Evolutionary conservation across 768 basidiomycete species (phyloP), one percentile per base, ranked within the genome.

Genomic region (Psilocybe azurescens): DNA sequence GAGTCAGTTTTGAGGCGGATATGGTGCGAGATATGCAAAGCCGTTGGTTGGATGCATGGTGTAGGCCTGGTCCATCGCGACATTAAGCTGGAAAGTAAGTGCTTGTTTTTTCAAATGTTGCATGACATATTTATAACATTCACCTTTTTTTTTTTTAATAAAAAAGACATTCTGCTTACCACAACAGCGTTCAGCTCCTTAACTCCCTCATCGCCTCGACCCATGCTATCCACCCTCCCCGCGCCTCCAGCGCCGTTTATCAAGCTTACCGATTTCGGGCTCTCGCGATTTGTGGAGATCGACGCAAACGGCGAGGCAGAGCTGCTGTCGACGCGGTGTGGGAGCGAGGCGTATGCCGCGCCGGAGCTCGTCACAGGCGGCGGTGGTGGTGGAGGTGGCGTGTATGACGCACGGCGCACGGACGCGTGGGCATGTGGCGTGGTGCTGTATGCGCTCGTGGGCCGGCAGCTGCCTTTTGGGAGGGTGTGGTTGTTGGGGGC

Each of bases 391-490:
- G 46, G 46, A 30, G 66, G 62, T 47, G 79, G 72, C n/a, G 78
- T 82, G 62, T 96, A 96, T 74, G 93, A 97, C 73, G 93, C 91
- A 2, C 81, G 92, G 13, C 83, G 88, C 71, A 95, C 93, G 56
- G 94, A 96, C 72, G 87, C 89, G 11, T 96, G 94, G 94, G 93
- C 93, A 9, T 88, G 89, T 67, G 94, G 94, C 1, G 89, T 95
- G n/a, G 92, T 94, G 53, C 75, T 95, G 11, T 97, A 86, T 73
- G 91, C 90, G 38, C 79, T 95, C 53, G 82, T 88, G 7, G 87
- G 83, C 41, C 81, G 93, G 41, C 75, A 81, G 38, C 72, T 95
- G 56, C 94, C 93, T 3, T 97, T 97, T 76, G 93, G 82, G 83
- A 84, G 63, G 82, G 79, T 20, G 77, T 73, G 13, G 70, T 68